phyloP scores from a whole-genome alignment of 2,329 filamentous ascomycete genomes.

The Trichophyton benhamiae region DNA sequence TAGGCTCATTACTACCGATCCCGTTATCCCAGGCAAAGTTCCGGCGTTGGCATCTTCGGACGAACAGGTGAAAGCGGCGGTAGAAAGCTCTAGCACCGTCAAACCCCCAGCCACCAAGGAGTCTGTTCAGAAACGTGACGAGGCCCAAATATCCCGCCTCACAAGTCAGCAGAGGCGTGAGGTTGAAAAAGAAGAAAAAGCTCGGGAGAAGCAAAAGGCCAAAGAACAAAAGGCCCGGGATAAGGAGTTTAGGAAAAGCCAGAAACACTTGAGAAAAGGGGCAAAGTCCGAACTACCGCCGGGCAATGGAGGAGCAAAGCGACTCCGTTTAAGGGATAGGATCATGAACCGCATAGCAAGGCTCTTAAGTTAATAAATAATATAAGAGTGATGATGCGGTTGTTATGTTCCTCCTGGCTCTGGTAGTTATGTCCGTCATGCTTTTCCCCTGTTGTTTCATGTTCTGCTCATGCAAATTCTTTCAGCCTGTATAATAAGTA shows the following conservation, averaged over 20 bases:
- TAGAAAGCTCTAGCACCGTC: not conserved
- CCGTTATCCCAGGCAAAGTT: not conserved
- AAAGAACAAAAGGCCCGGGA: not conserved
- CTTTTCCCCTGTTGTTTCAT: not conserved
- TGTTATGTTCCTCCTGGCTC: not conserved
- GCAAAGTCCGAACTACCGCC: not conserved
- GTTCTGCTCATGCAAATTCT: not conserved
- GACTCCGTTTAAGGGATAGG: not conserved
- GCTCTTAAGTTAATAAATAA: not conserved
- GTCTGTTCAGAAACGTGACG: not conserved
- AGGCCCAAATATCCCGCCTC: not conserved
- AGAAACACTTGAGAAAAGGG: not conserved
- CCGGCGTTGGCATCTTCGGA: not conserved
- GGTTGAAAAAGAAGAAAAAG: constrained; percentile 3
- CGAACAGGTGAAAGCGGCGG: not conserved
- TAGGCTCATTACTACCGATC: not conserved
- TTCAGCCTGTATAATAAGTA: not conserved
- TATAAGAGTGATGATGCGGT: not conserved
- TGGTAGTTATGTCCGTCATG: not conserved
- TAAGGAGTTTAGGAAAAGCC: not conserved
- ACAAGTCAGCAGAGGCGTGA: not conserved
- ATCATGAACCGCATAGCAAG: not conserved
- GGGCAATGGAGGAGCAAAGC: not conserved
- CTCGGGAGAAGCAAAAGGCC: not conserved
- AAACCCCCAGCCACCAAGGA: not conserved